Percentiles rank a stretch among this genome's conserved stretches.
phyloP scores from a whole-genome alignment of 495 filamentous ascomycete species.

The Neurospora sp. region DNA sequence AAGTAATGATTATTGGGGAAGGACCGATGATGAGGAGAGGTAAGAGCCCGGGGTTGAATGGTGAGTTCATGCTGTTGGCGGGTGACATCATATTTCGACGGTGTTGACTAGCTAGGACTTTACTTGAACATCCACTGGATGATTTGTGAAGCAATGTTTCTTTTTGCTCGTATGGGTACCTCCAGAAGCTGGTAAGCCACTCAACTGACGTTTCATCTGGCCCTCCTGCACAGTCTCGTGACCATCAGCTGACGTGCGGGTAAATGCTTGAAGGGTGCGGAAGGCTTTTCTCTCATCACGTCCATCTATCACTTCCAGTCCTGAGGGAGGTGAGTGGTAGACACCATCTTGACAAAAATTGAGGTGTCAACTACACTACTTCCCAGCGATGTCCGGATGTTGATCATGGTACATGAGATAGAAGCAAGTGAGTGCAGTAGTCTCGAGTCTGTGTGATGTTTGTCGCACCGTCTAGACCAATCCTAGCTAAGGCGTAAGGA shows the following conservation, averaged over 20 bases:
- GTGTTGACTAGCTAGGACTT: not conserved
- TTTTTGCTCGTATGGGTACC: not conserved
- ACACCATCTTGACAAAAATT: not conserved
- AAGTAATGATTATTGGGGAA: not conserved
- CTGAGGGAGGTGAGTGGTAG: not conserved
- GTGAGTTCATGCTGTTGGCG: not conserved
- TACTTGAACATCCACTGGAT: not conserved
- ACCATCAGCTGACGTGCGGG: constrained; percentile 14
- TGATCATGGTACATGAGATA: not conserved
- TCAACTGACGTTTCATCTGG: constrained; percentile 1
- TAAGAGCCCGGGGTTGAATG: not conserved
- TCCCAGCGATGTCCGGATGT: not conserved
- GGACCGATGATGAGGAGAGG: not conserved
- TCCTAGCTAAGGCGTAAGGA: not conserved
- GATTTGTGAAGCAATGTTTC: not conserved
- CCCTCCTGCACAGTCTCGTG: constrained; percentile 8
- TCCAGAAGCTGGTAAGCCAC: not conserved
- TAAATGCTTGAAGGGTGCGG: constrained; percentile 7
- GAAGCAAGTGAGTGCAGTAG: not conserved
- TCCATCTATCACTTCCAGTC: not conserved
- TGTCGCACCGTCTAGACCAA: not conserved
- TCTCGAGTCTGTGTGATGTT: not conserved
- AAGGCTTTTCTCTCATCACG: not conserved
- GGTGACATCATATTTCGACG: not conserved
- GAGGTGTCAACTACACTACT: not conserved